These are phyloP conservation scores for Pseudomicrostroma phylloplanum DNA, from an alignment of 1,284 basidiomycete species.

Conservation along the genomic window DNA sequence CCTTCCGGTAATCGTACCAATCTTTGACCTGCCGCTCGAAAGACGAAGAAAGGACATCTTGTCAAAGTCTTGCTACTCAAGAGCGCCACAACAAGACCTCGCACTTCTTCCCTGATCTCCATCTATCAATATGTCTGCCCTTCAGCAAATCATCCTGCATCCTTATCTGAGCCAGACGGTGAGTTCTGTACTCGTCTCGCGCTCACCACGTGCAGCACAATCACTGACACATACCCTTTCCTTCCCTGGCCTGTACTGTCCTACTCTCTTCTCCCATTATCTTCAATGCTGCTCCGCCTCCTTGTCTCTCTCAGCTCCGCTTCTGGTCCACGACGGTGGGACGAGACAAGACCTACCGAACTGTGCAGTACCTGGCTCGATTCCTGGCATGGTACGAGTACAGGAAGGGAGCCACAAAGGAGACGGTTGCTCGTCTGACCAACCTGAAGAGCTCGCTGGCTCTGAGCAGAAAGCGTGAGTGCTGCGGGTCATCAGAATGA, in stretches of 20 bases:
- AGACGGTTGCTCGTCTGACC: conserved; percentile 51
- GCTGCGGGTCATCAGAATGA: background rate
- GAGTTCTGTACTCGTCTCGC: conserved; percentile 8
- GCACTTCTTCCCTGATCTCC: too few relatives aligned
- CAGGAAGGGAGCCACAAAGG: conserved; percentile 52
- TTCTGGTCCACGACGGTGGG: conserved; percentile 51
- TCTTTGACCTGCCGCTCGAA: too few relatives aligned
- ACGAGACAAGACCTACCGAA: conserved; percentile 69
- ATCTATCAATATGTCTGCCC: conserved; percentile 34
- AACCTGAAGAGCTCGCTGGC: conserved; percentile 53
- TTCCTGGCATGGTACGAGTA: conserved; percentile 72
- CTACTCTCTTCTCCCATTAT: background rate
- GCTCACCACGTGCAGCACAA: background rate
- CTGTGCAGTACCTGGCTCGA: conserved; percentile 84
- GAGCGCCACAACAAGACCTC: too few relatives aligned
- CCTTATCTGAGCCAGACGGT: conserved; percentile 46
- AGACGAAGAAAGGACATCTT: too few relatives aligned
- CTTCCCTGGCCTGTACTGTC: background rate
- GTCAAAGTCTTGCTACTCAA: too few relatives aligned
- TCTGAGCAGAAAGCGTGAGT: conserved; percentile 52
- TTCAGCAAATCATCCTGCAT: conserved; percentile 49
- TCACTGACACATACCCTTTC: background rate
- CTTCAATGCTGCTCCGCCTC: background rate
- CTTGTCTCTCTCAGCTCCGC: conserved; percentile 27
- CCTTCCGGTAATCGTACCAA: too few relatives aligned